Percentiles rank a stretch among this genome's conserved stretches.
phyloP scores from a whole-genome alignment of 257 asterid species.

The Misopates orontium region DNA sequence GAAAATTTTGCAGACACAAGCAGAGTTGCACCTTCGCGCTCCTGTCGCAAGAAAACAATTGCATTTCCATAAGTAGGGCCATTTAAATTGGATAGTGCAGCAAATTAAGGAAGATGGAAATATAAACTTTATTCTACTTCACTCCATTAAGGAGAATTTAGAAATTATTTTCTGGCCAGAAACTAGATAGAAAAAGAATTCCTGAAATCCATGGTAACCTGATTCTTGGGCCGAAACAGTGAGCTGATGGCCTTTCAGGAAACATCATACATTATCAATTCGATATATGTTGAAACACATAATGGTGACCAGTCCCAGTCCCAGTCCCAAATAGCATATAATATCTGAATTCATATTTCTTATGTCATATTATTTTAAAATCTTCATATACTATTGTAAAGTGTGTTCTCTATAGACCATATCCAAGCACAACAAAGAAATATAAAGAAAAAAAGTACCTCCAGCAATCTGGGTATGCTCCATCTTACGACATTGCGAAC shows the following conservation, averaged over 20 bases:
- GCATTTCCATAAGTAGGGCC: neutral
- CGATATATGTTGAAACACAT: too few species aligned
- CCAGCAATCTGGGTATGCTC: conserved; percentile 71
- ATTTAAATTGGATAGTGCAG: neutral
- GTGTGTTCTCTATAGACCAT: neutral
- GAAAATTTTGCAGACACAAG: conserved; percentile 79
- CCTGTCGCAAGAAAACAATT: conserved; percentile 46
- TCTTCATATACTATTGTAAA: neutral
- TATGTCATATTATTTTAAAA: neutral
- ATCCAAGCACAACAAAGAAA: neutral
- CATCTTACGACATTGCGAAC: conserved; percentile 78
- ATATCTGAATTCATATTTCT: neutral
- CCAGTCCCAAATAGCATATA: too few species aligned
- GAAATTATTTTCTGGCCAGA: conserved; percentile 5
- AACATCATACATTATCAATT: neutral
- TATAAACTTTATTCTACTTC: neutral
- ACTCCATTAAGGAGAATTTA: neutral
- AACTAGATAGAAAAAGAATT: neutral
- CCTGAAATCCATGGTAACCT: neutral
- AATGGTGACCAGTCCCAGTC: neutral
- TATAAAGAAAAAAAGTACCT: conserved; percentile 45
- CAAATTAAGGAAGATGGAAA: conserved; percentile 9
- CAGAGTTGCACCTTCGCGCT: conserved; percentile 88
- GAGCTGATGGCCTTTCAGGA: neutral
- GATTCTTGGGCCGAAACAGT: neutral